Evolutionary conservation across 257 asterid genomes (phyloP).

Genomic region (Gynochthodes officinalis): DNA sequence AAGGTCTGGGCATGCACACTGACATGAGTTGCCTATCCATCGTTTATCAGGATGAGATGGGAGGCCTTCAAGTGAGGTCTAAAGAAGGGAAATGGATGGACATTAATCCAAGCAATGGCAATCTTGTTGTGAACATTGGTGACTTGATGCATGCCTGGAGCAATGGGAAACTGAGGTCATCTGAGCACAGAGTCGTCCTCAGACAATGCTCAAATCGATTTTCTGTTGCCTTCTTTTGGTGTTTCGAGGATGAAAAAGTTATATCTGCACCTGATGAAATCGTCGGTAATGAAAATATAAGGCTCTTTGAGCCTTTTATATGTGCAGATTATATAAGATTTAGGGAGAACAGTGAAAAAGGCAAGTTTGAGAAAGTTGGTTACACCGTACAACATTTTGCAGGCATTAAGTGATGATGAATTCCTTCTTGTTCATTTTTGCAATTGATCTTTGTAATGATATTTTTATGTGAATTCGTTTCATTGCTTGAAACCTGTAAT

Average conservation of each 20-base stretch:
- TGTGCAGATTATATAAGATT: conserved; percentile 58
- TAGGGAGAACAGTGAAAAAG: conserved; percentile 54
- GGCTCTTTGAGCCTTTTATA: conserved; percentile 50
- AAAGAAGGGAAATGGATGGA: conserved; percentile 72
- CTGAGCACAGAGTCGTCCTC: conserved; percentile 65
- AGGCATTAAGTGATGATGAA: conserved; percentile 22
- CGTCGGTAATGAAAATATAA: conserved; percentile 32
- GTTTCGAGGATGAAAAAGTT: conserved; percentile 66
- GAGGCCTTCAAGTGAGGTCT: conserved; percentile 76
- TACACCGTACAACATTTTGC: conserved; percentile 68
- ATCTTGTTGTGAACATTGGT: conserved; percentile 65
- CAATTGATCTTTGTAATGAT: not conserved
- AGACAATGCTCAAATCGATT: conserved; percentile 42
- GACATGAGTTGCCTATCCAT: conserved; percentile 79
- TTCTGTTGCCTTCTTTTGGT: conserved; percentile 72
- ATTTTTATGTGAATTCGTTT: not conserved
- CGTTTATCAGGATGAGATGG: conserved; percentile 55
- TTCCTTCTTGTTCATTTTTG: not conserved
- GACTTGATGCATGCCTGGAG: conserved; percentile 84
- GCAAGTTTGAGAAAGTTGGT: conserved; percentile 74
- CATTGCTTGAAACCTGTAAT: not conserved
- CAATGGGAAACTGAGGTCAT: conserved; percentile 55
- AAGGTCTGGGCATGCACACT: conserved; percentile 78
- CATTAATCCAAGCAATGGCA: conserved; percentile 48
- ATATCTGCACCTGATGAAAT: conserved; percentile 56